Evolutionary conservation across 345 rosid species (phyloP).

Genomic region (Cochlearia excelsa): DNA sequence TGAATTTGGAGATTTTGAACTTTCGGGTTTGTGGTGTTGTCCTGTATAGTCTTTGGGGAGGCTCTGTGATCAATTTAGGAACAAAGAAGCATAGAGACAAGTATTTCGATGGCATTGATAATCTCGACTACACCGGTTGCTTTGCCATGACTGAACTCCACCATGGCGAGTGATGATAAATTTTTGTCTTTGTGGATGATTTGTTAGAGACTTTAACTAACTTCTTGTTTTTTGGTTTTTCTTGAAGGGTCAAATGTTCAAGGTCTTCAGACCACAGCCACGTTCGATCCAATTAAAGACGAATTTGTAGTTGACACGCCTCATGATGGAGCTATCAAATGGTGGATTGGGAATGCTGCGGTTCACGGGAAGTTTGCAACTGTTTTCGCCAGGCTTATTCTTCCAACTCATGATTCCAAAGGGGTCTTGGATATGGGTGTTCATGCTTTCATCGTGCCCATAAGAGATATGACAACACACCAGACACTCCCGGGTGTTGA

Average conservation of each 20-base stretch:
- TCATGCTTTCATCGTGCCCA: slow-evolving; percentile 94
- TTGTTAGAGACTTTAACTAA: slow-evolving; percentile 1
- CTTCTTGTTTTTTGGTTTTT: slow-evolving; percentile 19
- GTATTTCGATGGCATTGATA: slow-evolving; percentile 82
- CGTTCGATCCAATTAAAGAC: slow-evolving; percentile 75
- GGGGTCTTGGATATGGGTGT: slow-evolving; percentile 90
- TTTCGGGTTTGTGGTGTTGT: not conserved
- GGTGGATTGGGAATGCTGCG: slow-evolving; percentile 99
- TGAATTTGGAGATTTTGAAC: not conserved
- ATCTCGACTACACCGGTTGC: slow-evolving; percentile 84
- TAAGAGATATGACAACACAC: slow-evolving; percentile 82
- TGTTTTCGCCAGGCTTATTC: slow-evolving; percentile 80
- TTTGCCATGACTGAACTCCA: slow-evolving; percentile 99
- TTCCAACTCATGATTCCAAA: slow-evolving; percentile 82
- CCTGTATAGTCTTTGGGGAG: slow-evolving; percentile 92
- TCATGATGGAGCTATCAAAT: slow-evolving; percentile 92
- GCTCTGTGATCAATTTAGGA: slow-evolving; percentile 88
- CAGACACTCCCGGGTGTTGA: slow-evolving; percentile 85
- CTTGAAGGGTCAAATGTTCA: slow-evolving; percentile 80
- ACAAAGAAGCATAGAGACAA: slow-evolving; percentile 92
- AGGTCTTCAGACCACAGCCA: slow-evolving; percentile 87
- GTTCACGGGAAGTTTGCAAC: slow-evolving; percentile 95
- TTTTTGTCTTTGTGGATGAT: not conserved
- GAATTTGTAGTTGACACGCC: slow-evolving; percentile 84
- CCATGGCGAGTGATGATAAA: slow-evolving; percentile 57